These are phyloP conservation scores for Phytophthora lateralis DNA, from an alignment of 352 stramenopile species.

Conservation along the genomic window DNA sequence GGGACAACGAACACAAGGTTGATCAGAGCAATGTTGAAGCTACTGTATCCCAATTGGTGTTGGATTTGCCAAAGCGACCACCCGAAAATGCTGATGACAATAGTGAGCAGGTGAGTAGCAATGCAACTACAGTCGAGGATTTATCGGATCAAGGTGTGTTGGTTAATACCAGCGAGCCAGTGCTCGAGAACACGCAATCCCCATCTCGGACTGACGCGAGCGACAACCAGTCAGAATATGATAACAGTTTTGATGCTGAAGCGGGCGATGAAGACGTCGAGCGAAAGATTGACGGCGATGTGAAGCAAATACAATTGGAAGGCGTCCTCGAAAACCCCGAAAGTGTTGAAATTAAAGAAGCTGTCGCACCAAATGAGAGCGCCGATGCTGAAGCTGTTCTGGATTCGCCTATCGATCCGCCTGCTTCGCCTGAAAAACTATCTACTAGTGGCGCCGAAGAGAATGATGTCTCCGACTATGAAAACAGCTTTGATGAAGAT, in stretches of 20 bases:
- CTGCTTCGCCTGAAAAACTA: slow-evolving; percentile 10
- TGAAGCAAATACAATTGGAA: neutral
- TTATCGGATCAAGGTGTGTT: neutral
- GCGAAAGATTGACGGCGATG: neutral
- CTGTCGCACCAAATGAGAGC: neutral
- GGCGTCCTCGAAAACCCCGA: neutral
- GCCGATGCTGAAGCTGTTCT: neutral
- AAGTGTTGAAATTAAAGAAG: neutral
- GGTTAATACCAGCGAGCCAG: neutral
- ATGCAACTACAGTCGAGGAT: neutral
- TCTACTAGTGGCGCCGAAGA: slow-evolving; percentile 17
- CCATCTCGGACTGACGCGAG: slow-evolving; percentile 10
- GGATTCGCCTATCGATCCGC: neutral
- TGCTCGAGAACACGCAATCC: slow-evolving; percentile 2
- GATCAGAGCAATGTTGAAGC: slow-evolving; percentile 4
- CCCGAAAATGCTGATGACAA: neutral
- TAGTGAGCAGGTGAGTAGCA: neutral
- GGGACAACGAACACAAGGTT: neutral
- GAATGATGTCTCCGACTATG: slow-evolving; percentile 37
- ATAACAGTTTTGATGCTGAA: slow-evolving; percentile 57
- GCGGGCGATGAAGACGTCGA: slow-evolving; percentile 19
- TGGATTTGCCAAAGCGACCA: neutral
- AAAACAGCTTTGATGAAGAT: slow-evolving; percentile 63
- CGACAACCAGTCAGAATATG: slow-evolving; percentile 38
- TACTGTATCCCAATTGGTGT: neutral